Conservation (phyloP, 306 rosid species). For the Prinsepia uniflora region DNA sequence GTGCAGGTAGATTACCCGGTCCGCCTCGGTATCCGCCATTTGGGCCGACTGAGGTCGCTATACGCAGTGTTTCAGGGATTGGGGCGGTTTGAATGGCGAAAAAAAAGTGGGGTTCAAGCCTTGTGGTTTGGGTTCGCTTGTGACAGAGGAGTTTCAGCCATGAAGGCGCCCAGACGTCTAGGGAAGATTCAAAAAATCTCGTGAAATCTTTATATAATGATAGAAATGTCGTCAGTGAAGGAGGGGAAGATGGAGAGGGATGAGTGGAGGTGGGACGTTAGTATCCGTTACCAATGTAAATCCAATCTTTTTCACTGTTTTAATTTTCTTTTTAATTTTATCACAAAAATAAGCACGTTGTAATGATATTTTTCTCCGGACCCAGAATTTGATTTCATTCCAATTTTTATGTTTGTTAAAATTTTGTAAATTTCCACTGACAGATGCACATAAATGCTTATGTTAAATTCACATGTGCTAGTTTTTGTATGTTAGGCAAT, state of each 20-base stretch:
- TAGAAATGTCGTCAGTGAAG: background rate
- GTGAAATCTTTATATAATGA: background rate
- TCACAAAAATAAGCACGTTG: too few relatives aligned
- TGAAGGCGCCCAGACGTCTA: background rate
- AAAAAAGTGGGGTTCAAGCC: background rate
- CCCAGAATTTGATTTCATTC: too few relatives aligned
- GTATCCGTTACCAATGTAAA: background rate
- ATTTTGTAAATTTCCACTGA: too few relatives aligned
- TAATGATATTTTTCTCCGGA: too few relatives aligned
- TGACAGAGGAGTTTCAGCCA: background rate
- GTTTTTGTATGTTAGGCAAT: too few relatives aligned
- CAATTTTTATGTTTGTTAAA: too few relatives aligned
- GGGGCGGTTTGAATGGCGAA: background rate
- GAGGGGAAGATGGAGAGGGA: background rate
- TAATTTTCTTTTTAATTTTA: too few relatives aligned
- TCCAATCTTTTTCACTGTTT: too few relatives aligned
- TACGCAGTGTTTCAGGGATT: background rate
- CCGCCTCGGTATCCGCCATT: background rate
- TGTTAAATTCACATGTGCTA: too few relatives aligned
- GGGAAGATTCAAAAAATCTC: background rate
- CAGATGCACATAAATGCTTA: too few relatives aligned
- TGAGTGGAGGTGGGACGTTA: background rate
- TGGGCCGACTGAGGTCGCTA: background rate
- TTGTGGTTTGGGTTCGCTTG: background rate
- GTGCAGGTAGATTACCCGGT: slow-evolving; percentile 48